A percentile compares a stretch with the other conserved stretches of the same genome.
Conservation (phyloP, 2,329 filamentous ascomycete species). For the Cytospora schulzeri region DNA sequence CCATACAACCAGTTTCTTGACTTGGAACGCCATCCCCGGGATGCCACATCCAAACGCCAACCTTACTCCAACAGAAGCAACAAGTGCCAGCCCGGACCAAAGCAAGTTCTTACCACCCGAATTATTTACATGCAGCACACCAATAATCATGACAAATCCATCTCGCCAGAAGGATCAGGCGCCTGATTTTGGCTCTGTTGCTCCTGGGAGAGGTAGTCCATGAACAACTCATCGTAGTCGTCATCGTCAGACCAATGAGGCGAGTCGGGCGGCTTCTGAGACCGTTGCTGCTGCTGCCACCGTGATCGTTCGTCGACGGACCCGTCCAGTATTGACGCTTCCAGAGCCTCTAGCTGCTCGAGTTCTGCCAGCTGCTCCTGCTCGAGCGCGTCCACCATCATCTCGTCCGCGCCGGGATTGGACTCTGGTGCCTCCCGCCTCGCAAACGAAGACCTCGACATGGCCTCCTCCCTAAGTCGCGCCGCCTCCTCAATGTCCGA, state of each 20-base stretch:
- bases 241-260: constrained; percentile 54
- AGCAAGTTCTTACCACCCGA: background rate
- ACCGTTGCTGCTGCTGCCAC: constrained; percentile 25
- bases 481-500: constrained; percentile 55
- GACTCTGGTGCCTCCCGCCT: constrained; percentile 20
- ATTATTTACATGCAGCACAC: background rate
- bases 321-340: constrained; percentile 47
- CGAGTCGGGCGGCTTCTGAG: constrained; percentile 34
- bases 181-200: constrained; percentile 30
- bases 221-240: constrained; percentile 66
- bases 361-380: constrained; percentile 58
- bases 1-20: background rate
- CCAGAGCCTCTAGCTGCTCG: constrained; percentile 57
- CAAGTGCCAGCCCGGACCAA: background rate
- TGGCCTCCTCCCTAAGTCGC: constrained; percentile 35
- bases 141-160: constrained; percentile 48
- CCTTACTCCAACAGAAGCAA: background rate
- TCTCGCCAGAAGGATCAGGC: constrained; percentile 41
- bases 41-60: constrained; percentile 4
- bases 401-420: constrained; percentile 44
- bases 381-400: constrained; percentile 55
- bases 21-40: constrained; percentile 15
- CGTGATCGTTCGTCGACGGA: constrained; percentile 1
- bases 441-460: constrained; percentile 31
- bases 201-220: constrained; percentile 61